phyloP scores from a whole-genome alignment of 2,329 filamentous ascomycete species.

The Venturia carpophila region DNA sequence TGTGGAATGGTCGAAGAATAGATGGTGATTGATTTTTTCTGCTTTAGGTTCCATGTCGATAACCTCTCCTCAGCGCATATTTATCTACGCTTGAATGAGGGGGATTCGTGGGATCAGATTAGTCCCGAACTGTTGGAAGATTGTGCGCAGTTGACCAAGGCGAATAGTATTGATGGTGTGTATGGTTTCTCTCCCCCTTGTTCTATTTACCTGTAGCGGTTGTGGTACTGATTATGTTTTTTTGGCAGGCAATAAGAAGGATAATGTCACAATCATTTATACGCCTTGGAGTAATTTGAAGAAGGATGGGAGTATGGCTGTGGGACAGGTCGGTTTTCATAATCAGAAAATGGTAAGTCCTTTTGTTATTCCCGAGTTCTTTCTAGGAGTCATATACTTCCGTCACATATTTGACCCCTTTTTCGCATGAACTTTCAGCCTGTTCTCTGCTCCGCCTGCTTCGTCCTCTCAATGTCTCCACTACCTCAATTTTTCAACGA shows the following conservation, averaged over 20 bases:
- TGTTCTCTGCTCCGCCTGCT: background rate
- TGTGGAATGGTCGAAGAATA: no score
- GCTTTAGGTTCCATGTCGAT: slow-evolving; percentile 74
- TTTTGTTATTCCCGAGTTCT: background rate
- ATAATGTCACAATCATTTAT: slow-evolving; percentile 94
- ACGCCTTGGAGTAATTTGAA: slow-evolving; percentile 95
- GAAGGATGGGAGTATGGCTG: slow-evolving; percentile 93
- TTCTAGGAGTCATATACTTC: background rate
- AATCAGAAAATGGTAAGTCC: slow-evolving; percentile 59
- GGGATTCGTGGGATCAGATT: slow-evolving; percentile 76
- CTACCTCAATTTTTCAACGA: no score
- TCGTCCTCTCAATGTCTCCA: no score
- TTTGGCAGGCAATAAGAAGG: slow-evolving; percentile 82
- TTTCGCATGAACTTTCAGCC: background rate
- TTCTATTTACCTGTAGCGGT: background rate
- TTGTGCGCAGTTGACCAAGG: slow-evolving; percentile 95
- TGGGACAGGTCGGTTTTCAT: slow-evolving; percentile 91
- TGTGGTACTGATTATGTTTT: background rate
- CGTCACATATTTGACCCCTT: slow-evolving; percentile 24
- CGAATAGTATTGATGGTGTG: slow-evolving; percentile 90
- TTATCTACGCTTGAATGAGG: slow-evolving; percentile 76
- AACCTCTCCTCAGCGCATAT: slow-evolving; percentile 96
- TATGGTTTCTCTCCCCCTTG: background rate
- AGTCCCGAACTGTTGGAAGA: slow-evolving; percentile 68
- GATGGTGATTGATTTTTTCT: background rate